Conservation (phyloP, 345 rosid species). For the Corchorus capsularis region DNA sequence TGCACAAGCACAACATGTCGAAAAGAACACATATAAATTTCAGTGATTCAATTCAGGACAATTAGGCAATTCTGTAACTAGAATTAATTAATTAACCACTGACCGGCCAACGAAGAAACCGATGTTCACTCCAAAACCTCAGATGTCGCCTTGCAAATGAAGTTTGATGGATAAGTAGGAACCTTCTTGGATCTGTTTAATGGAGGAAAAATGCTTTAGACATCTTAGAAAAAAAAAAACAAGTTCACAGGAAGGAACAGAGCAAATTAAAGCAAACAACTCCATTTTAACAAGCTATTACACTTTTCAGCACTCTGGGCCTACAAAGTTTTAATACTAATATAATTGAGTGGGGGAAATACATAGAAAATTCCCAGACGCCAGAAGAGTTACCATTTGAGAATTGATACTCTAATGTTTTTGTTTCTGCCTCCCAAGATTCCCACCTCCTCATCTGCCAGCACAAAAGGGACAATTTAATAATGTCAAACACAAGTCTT, state of each 20-base stretch:
- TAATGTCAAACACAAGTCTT: constrained; percentile 22
- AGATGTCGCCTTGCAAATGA: constrained; percentile 61
- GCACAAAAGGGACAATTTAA: background rate
- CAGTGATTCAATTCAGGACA: background rate
- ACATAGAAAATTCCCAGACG: too few species aligned
- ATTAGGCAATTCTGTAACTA: too few species aligned
- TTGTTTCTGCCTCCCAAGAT: constrained; percentile 67
- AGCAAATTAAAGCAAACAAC: background rate
- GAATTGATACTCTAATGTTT: constrained; percentile 50
- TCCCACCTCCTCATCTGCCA: constrained; percentile 61
- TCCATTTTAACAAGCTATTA: too few species aligned
- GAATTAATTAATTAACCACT: constrained; percentile 16
- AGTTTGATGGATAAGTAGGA: constrained; percentile 56
- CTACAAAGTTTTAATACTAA: constrained; percentile 13
- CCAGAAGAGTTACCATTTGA: constrained; percentile 42
- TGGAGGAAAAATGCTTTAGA: background rate
- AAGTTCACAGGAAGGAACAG: too few species aligned
- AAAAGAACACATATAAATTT: background rate
- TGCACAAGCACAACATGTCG: constrained; percentile 28
- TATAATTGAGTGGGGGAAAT: too few species aligned
- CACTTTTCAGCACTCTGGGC: background rate
- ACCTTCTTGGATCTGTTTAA: constrained; percentile 50
- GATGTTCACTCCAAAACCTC: constrained; percentile 50
- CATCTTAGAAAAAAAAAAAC: background rate
- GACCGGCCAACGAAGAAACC: constrained; percentile 55